phyloP scores from a whole-genome alignment of 2,329 filamentous ascomycete genomes.

The Alternaria hordeiaustralica region DNA sequence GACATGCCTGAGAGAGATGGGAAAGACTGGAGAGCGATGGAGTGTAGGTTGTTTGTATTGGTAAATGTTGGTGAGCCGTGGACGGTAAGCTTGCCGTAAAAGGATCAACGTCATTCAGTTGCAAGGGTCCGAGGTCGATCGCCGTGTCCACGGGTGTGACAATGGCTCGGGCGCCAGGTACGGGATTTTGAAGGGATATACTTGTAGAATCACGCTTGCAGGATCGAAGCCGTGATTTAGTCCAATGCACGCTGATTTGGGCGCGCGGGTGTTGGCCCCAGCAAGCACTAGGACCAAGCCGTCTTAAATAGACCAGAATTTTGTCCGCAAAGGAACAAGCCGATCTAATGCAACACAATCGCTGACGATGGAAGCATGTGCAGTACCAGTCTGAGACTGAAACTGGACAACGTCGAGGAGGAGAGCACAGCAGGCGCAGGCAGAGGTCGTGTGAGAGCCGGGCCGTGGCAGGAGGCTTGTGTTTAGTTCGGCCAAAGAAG shows the following conservation, averaged over 20 bases:
- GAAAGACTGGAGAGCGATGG: conserved; percentile 23
- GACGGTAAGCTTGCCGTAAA: conserved; percentile 32
- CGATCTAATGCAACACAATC: conserved; percentile 34
- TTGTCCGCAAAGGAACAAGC: conserved; percentile 28
- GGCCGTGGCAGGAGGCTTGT: conserved; percentile 39
- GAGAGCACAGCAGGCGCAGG: conserved; percentile 44
- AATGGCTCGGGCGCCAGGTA: conserved; percentile 38
- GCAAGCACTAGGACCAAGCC: conserved; percentile 44
- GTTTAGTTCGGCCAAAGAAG: conserved; percentile 34
- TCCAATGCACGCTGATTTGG: conserved; percentile 34
- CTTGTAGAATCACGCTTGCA: conserved; percentile 25
- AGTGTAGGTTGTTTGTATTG: conserved; percentile 23
- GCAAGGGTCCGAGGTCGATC: conserved; percentile 46
- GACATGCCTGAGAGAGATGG: conserved; percentile 39
- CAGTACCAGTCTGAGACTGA: conserved; percentile 46
- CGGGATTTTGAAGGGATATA: conserved; percentile 27
- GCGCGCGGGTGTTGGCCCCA: conserved; percentile 40
- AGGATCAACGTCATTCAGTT: conserved; percentile 49
- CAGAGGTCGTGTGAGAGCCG: conserved; percentile 38
- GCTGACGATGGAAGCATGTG: conserved; percentile 37
- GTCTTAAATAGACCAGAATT: conserved; percentile 41
- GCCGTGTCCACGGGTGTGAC: conserved; percentile 32
- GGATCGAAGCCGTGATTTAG: conserved; percentile 26
- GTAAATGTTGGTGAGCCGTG: conserved; percentile 25
- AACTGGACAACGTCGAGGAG: conserved; percentile 38